Base-by-base conservation (phyloP, 257 asterid genomes). In the Haberlea rhodopensis region DNA sequence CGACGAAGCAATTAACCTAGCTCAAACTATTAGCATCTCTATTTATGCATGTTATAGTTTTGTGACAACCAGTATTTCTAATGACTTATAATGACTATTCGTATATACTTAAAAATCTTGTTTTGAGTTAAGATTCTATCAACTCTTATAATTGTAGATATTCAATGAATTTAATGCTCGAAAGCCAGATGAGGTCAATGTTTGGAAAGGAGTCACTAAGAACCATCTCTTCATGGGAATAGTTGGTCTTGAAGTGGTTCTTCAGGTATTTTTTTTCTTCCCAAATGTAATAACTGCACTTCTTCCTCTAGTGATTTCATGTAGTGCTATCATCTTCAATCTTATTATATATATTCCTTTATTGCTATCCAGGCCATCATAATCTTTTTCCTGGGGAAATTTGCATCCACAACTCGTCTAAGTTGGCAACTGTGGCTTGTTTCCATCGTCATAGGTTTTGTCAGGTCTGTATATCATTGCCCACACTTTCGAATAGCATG, bases 381-480 rank as follows among this genome's bases (percentile, higher is more conserved):
- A 11, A 87, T 92, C 70, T 79, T 87, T 66, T 89, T 92, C 58
- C 91, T 92, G 57, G 96, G 98, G 54, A 89, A 82, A 70, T 92
- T 92, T 54, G 58, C 87, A 16, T 52, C 92, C 1, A 84, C 88
- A 0, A 89, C 85, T 56, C 85, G 88, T 24, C 88, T 91, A 23
- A 87, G 88, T 70, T 89, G 98, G 98, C 53, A 91, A 74, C 67
- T 91, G 69, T 89, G 98, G 98, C 84, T 89, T 43, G 96, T 89
- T 29, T 87, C 97, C n/a, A 60, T 91, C 65, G 91, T 52, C 57
- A 87, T 91, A 61, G 96, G 84, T 63, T 2, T 78, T 29, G 13
- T 91, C 78, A 85, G 98, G 98, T 89, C 56, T 15, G 85, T 72
- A 7, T 26, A 16, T 15, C 53, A 57, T 68, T 32, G 45, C 53